Evolutionary conservation across 768 basidiomycete species (phyloP).

Genomic region (Lyophyllum shimeji): DNA sequence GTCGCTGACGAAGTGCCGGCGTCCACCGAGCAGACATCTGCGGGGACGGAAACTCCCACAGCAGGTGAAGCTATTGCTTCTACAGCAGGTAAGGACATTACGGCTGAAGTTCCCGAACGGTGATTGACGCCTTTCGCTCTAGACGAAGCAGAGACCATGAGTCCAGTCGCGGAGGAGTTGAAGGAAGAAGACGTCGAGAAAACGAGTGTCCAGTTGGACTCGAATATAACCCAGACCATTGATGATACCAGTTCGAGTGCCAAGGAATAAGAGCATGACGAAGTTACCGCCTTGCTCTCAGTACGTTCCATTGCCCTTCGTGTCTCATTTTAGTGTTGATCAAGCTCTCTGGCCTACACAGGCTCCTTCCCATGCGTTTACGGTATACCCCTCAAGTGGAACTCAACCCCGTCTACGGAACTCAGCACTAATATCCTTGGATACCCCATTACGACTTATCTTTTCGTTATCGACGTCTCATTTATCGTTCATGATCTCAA

Average conservation of each 20-base stretch:
- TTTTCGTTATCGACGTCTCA: background rate
- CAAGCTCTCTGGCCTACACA: background rate
- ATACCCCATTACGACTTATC: constrained; percentile 8
- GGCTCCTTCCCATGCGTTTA: background rate
- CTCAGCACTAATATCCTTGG: background rate
- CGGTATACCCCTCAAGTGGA: background rate
- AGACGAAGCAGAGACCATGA: background rate
- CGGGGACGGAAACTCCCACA: background rate
- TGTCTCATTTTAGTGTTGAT: too few species aligned
- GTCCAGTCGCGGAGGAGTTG: background rate
- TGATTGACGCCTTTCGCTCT: background rate
- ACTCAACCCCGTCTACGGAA: background rate
- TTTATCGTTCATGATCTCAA: constrained; percentile 3
- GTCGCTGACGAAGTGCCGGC: background rate
- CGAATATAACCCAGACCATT: background rate
- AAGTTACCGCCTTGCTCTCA: too few species aligned
- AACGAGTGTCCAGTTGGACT: background rate
- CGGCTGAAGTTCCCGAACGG: background rate
- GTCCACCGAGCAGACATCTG: background rate
- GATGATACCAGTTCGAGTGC: background rate
- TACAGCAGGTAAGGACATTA: background rate
- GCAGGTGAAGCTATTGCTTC: background rate
- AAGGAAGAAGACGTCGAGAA: background rate
- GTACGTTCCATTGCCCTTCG: too few species aligned
- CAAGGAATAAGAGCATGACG: background rate